Base-by-base conservation (phyloP, 2,329 filamentous ascomycete genomes). In the Alternaria longipes region DNA sequence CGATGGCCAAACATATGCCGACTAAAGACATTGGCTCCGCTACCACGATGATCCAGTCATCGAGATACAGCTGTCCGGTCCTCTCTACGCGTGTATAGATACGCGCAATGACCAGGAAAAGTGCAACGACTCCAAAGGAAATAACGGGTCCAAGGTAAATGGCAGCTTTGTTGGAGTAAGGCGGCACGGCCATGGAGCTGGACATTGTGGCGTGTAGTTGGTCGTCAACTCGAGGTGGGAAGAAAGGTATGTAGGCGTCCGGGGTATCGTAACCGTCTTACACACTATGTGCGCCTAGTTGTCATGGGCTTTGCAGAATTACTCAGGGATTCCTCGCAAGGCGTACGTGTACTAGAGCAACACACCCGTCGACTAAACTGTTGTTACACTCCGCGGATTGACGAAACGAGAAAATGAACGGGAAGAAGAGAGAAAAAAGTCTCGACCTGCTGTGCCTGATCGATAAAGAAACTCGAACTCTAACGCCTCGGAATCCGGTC, bases 1-100 rank as follows among this genome's bases (percentile, higher is more conserved):
- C 64, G 8, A 59, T 61, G 3, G 65, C 70, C 22, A 71, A 45
- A 16, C 40, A 55, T 6, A 70, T 56, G 24, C 63, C 64, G 26
- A 55, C 42, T 9, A 73, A 16, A 1, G 71, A 74, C 12, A 75
- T 58, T 9, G 56, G 56, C 36, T 72, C 68, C 28, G 70, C 72
- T 22, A 65, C 60, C 18, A 71, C 14, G 42, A 75, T 69, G 47
- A 74, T 58, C 70, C 68, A 72, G 62, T 74, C 72, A 54, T 75
- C 71, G 8, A 70, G 38, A 36, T 67, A 63, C 18, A 75, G 36
- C 11, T 49, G 60, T 12, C 55, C 54, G 8, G 63, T 69, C 46
- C 69, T 65, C 5, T 30, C 63, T 34, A 67, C 16, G 8, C 70
- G 67, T 5, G 71, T 71, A 38, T 66, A 72, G 34, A 71, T 64